Conservation (phyloP, 2,329 filamentous ascomycete species). For the Scortechinia acanthostroma region DNA sequence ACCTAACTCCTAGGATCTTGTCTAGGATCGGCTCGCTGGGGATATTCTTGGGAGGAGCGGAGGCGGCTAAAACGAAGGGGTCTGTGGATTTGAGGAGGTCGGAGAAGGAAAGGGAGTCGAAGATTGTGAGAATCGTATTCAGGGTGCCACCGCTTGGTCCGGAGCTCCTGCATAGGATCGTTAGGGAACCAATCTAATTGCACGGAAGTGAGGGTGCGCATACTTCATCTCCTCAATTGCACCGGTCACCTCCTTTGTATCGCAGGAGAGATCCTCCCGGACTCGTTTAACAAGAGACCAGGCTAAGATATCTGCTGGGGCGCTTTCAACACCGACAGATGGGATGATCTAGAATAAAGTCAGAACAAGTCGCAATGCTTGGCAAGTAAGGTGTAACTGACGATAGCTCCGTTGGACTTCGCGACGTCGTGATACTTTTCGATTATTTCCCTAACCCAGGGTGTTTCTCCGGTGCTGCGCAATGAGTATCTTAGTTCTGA, state of each 20-base stretch:
- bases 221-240: slow-evolving; percentile 44
- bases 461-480: slow-evolving; percentile 49
- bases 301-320: slow-evolving; percentile 45
- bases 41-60: neutral
- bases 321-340: slow-evolving; percentile 52
- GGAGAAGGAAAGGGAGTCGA: neutral
- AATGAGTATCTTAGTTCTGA: slow-evolving; percentile 1
- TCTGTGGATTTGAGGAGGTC: neutral
- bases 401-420: slow-evolving; percentile 50
- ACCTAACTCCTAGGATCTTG: neutral
- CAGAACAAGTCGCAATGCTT: slow-evolving; percentile 3
- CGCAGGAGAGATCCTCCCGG: slow-evolving; percentile 37
- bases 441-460: slow-evolving; percentile 57
- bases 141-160: slow-evolving; percentile 1
- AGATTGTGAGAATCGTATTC: neutral
- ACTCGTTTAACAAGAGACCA: slow-evolving; percentile 43
- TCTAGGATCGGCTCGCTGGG: neutral
- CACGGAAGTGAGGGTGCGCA: slow-evolving; percentile 6
- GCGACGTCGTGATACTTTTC: slow-evolving; percentile 51
- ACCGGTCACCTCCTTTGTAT: slow-evolving; percentile 39
- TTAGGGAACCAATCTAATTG: neutral
- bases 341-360: slow-evolving; percentile 41
- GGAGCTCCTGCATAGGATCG: neutral
- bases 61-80: neutral
- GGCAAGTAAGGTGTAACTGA: slow-evolving; percentile 18